These are phyloP conservation scores for Aspergillus incahuasiensis DNA, from an alignment of 495 filamentous ascomycete species.

Conservation along the genomic window DNA sequence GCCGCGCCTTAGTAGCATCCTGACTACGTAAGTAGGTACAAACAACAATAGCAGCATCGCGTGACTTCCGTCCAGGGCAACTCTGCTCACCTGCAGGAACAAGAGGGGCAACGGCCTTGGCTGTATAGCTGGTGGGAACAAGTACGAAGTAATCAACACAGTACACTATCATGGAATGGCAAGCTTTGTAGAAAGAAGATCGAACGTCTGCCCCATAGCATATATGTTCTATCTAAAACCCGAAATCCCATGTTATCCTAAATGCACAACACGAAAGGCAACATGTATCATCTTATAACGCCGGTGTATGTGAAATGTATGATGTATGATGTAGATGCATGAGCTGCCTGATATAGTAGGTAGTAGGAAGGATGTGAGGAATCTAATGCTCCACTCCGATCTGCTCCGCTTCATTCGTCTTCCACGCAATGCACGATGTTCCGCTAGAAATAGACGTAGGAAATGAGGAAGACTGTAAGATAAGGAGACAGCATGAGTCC, in stretches of 20 bases:
- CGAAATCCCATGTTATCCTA: constrained; percentile 12
- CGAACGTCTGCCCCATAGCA: too few relatives aligned
- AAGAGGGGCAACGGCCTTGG: too few relatives aligned
- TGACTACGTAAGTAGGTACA: too few relatives aligned
- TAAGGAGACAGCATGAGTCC: background rate
- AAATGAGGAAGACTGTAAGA: background rate
- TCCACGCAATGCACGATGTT: background rate
- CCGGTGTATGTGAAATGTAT: background rate
- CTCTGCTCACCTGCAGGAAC: too few relatives aligned
- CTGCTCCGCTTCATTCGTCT: background rate
- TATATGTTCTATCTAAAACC: background rate
- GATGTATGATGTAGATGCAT: background rate
- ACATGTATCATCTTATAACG: background rate
- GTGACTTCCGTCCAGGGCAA: too few relatives aligned
- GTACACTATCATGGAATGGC: too few relatives aligned
- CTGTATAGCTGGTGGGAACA: too few relatives aligned
- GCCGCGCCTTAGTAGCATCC: too few relatives aligned
- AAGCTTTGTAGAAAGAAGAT: too few relatives aligned
- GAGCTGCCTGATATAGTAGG: background rate
- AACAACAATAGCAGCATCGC: too few relatives aligned
- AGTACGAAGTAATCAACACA: too few relatives aligned
- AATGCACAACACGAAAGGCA: background rate
- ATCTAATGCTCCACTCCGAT: too few relatives aligned
- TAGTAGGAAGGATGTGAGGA: background rate
- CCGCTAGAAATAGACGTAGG: background rate